Evolutionary conservation across 352 stramenopile genomes (phyloP), one percentile per base, ranked within the genome.

Genomic region (Globisporangium paddicum): DNA sequence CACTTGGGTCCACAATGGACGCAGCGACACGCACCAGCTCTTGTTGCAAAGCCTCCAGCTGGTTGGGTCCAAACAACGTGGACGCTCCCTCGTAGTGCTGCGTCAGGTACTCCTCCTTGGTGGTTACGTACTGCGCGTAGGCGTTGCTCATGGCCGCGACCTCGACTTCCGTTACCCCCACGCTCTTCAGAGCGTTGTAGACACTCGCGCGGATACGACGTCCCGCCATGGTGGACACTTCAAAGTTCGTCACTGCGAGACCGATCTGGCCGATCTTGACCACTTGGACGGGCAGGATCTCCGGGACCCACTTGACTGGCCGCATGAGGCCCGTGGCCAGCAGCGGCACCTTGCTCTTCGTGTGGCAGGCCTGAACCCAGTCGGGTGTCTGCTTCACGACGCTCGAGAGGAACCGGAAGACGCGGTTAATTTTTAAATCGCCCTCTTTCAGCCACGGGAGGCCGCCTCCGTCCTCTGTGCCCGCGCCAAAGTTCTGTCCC

Each of bases 51-150:
- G 72, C 81, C 18, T 52, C 65, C 10, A 90, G 53, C 50, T 87
- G 77, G 26, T 90, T 88, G 1, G 77, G 79, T 10, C 79, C 81
- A 34, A 90, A 90, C 18, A 87, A 66, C 10, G 81, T 90, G 7
- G 77, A 90, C 28, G 81, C 75, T 18, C 81, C 81, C 63, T 90
- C 81, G 57, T 90, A 90, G 56, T 88, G 56, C 64, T 90, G 81
- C 8, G 61, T 66, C 1, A 66, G 21, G 57, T 90, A 90, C 49
- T 90, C 81, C 28, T 88, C 79, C 5, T 58, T 62, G 0, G 81
- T 90, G 25, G 79, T 84, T 44, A 87, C 59, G 57, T 90, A 90
- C 32, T 72, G 64, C n/a, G 73, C 68, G 57, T 90, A 90, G 0
- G 58, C 76, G 58, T 90, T 90, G 37, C 63, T 82, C 51, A 85